Evolutionary conservation across 176 grass and related monocot genomes (phyloP), one percentile per base, ranked within the genome.

Genomic region (Carex pumila): DNA sequence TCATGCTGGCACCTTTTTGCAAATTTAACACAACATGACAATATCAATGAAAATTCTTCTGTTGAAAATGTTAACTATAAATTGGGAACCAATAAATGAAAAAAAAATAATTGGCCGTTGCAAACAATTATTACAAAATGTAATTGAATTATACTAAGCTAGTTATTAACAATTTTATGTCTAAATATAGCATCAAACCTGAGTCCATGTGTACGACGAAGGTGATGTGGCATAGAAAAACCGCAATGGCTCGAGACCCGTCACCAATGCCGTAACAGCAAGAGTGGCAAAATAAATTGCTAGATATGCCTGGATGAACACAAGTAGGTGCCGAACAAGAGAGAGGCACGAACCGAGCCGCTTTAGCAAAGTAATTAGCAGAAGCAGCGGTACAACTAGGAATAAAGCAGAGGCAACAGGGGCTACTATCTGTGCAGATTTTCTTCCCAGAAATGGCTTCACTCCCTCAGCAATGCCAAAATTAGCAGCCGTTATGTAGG

Each of bases 221-320:
- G 91, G 89, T 10, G 97, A 99, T 5, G 93, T 91, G 5, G 97
- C 93, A 84, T 99, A 94, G 91, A 99, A 99, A 83, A 99, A 96
- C 12, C 91, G 86, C 19, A 96, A 92, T 13, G 97, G 97, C 79
- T 99, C 97, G 1, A 99, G 91, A n/a, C 93, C 91, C 71, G 90
- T 91, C 31, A 85, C 89, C 4, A 94, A 86, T 8, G 93, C 90
- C 56, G 93, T 92, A 29, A 92, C 21, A 50, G 91, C 91, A 53
- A 99, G 96, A 81, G 93, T 99, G 36, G 77, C 91, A 79, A 99
- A 99, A 89, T 99, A 99, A 86, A 99, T 99, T 84, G 96, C 93
- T 30, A 99, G 96, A 86, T 94, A 99, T 34, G 96, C 91, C 89
- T 99, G 96, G 83, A 91, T 85, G 78, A 99, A 91, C 55, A 95